phyloP scores from a whole-genome alignment of 805 yeast species.

The Wickerhamomyces strasburgensis region DNA sequence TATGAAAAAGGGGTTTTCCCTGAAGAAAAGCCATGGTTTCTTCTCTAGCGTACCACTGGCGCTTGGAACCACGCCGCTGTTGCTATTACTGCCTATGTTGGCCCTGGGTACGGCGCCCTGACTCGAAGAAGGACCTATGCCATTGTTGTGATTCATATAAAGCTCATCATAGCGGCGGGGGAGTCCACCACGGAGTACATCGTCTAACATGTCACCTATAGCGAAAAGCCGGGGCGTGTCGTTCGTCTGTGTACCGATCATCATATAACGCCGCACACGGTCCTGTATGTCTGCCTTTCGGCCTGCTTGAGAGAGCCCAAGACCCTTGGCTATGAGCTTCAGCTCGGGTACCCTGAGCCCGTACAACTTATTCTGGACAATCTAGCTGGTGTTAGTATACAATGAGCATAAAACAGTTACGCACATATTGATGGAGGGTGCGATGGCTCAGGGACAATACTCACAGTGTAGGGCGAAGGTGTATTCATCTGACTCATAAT shows the following conservation, averaged over 20 bases:
- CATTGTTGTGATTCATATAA: constrained; percentile 3
- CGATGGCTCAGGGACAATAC: too few relatives aligned
- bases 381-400: too few relatives aligned
- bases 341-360: constrained; percentile 43
- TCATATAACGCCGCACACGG: constrained; percentile 43
- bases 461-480: too few relatives aligned
- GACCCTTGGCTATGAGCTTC: constrained; percentile 45
- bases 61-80: too few relatives aligned
- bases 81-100: too few relatives aligned
- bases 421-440: too few relatives aligned
- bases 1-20: constrained; percentile 51
- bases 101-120: too few relatives aligned
- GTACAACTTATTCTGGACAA: constrained; percentile 20
- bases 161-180: constrained; percentile 35
- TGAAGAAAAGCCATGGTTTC: constrained; percentile 44
- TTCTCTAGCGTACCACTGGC: constrained; percentile 18
- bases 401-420: neutral
- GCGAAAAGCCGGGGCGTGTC: constrained; percentile 42
- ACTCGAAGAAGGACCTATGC: too few relatives aligned
- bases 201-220: constrained; percentile 39
- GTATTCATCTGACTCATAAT: too few relatives aligned
- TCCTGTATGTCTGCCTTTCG: constrained; percentile 57
- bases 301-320: constrained; percentile 49
- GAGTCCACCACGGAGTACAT: constrained; percentile 28
- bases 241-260: constrained; percentile 35